Base-by-base conservation (phyloP, 2,329 filamentous ascomycete species). In the Hirsutella minnesotensis region DNA sequence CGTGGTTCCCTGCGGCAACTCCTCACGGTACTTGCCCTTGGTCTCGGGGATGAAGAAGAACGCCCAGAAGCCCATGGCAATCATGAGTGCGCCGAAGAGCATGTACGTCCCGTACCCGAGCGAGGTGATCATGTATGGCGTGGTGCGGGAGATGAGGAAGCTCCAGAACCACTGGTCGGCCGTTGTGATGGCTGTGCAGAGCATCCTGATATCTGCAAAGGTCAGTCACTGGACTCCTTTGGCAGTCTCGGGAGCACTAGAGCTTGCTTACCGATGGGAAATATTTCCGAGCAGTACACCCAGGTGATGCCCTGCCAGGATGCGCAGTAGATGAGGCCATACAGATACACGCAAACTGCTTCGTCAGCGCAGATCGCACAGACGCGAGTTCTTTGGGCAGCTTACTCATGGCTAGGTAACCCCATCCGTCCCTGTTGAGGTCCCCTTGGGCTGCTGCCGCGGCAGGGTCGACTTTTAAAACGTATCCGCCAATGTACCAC, bases 21-120 rank as follows among this genome's bases (percentile, higher is more conserved):
- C 27, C 27, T 29, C 27, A 13, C 27, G 7, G 27, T 29, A 29
- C 49, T 30, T 41, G 52, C 69, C 69, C 53, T 71, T 73, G 3
- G 70, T 74, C 50, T 74, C 70, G 1, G 71, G 71, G 0, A 74
- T 59, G 39, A 69, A 68, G 56, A 72, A 70, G 43, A 64, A 65
- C 3, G 69, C 62, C 54, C 68, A 75, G 36, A 70, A 51, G 9
- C 67, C 61, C 48, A 69, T 66, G 22, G 60, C 47, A 15, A 72
- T 57, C 39, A 71, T 43, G 22, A 71, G 58, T 0, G 62, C 56
- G 3, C 66, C 70, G 47, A 75, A 75, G 56, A 75, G 67, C 44
- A 75, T 69, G 52, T 72, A 75, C 0, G 70, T 69, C n/a, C 8
- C 72, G 47, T 70, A 74, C 1, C 61, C 60, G 1, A 67, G 53